Conservation (phyloP, 176 grass and related monocot species). For the Ensete glaucum region DNA sequence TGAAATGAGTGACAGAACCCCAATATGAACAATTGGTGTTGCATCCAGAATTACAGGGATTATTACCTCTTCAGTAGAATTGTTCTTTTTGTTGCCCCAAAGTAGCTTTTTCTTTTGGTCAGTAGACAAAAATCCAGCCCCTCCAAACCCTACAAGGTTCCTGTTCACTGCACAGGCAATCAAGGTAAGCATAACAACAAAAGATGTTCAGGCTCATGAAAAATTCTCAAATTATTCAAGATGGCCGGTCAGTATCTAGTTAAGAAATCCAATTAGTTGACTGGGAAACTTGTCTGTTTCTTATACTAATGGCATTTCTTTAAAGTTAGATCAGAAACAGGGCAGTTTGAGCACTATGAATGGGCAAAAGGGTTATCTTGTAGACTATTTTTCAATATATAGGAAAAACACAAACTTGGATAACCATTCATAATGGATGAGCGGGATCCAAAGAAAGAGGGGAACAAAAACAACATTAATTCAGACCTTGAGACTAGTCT, state of each 20-base stretch:
- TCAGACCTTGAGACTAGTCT: too few relatives aligned
- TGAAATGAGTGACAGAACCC: constrained; percentile 4
- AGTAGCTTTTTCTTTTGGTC: constrained; percentile 96
- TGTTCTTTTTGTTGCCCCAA: constrained; percentile 88
- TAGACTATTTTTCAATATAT: too few relatives aligned
- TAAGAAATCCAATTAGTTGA: background rate
- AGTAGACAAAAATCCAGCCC: constrained; percentile 42
- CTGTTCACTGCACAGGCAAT: constrained; percentile 43
- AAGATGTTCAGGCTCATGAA: too few relatives aligned
- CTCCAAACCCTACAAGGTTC: constrained; percentile 58
- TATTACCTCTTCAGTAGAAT: constrained; percentile 55
- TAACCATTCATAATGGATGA: too few relatives aligned
- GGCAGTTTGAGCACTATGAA: too few relatives aligned
- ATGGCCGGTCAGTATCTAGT: background rate
- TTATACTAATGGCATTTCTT: too few relatives aligned
- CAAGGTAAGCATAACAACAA: background rate
- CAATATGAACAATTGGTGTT: background rate
- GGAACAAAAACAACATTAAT: too few relatives aligned
- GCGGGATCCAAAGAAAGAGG: too few relatives aligned
- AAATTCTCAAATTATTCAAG: background rate
- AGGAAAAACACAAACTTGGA: too few relatives aligned
- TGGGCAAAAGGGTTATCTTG: too few relatives aligned
- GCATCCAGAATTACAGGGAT: background rate
- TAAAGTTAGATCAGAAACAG: too few relatives aligned
- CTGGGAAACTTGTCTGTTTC: too few relatives aligned